Evolutionary conservation across 305 asterid species (phyloP).

Genomic region (Nicotiana rustica): DNA sequence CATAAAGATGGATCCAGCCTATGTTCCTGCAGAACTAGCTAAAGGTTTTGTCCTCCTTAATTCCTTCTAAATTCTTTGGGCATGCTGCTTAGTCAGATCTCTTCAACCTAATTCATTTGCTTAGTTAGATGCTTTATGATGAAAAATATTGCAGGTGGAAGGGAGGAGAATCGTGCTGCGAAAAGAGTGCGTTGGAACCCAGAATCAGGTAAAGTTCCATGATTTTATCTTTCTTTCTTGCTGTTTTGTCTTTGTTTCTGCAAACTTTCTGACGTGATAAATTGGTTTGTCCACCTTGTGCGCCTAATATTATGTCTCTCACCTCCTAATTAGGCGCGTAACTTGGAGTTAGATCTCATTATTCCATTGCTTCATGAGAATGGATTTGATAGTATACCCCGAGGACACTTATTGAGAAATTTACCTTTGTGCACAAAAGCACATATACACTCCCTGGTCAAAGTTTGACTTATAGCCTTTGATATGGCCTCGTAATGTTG

Average conservation of each 20-base stretch:
- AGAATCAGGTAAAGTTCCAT: slow-evolving; percentile 51
- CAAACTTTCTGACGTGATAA: neutral
- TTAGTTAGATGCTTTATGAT: neutral
- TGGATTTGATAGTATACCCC: slow-evolving; percentile 21
- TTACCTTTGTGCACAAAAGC: neutral
- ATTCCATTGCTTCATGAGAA: slow-evolving; percentile 1
- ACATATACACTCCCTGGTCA: neutral
- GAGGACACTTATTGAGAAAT: neutral
- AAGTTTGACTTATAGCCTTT: neutral
- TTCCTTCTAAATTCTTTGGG: slow-evolving; percentile 1
- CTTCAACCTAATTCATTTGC: slow-evolving; percentile 19
- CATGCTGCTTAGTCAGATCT: slow-evolving; percentile 19
- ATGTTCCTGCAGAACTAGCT: slow-evolving; percentile 76
- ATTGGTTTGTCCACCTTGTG: slow-evolving; percentile 4
- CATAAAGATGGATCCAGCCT: slow-evolving; percentile 52
- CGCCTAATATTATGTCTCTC: neutral
- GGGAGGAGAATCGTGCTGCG: slow-evolving; percentile 40
- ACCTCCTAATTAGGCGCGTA: neutral
- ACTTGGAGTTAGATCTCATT: neutral
- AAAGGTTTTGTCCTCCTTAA: slow-evolving; percentile 52
- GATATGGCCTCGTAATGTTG: slow-evolving; percentile 16
- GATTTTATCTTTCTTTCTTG: slow-evolving; percentile 11
- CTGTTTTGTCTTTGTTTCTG: slow-evolving; percentile 6
- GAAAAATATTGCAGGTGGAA: slow-evolving; percentile 49
- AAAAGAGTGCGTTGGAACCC: slow-evolving; percentile 69